These are phyloP conservation scores for Vachellia pachyceras DNA, from an alignment of 306 rosid genomes.

Conservation along the genomic window DNA sequence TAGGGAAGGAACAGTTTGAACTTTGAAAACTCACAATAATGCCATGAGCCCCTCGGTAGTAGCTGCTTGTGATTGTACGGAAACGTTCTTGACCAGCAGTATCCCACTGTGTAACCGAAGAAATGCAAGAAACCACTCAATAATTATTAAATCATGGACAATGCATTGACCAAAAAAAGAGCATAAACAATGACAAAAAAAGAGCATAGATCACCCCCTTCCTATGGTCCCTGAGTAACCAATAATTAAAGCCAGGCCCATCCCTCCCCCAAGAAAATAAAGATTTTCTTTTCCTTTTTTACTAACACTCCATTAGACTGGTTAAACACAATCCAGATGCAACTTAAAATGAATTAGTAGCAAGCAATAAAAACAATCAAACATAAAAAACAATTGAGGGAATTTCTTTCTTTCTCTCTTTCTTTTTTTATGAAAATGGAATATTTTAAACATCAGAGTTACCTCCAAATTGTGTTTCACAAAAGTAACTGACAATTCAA, in stretches of 20 bases:
- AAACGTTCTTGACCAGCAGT: constrained; percentile 99
- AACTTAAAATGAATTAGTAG: neutral
- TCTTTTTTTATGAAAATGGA: neutral
- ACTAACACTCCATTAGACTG: neutral
- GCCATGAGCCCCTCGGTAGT: constrained; percentile 99
- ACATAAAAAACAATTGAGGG: neutral
- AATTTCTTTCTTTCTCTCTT: too few species aligned
- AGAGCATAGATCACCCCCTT: too few species aligned
- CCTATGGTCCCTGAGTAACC: neutral
- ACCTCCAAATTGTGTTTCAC: constrained; percentile 10
- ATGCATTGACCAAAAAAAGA: too few species aligned
- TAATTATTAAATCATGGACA: neutral
- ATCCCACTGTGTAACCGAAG: constrained; percentile 79
- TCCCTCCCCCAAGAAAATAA: too few species aligned
- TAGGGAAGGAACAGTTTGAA: neutral
- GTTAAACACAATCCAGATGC: constrained; percentile 16
- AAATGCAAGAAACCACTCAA: constrained; percentile 35
- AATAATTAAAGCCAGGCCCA: neutral
- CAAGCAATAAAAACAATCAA: constrained; percentile 6
- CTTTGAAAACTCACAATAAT: constrained; percentile 75
- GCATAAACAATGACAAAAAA: too few species aligned
- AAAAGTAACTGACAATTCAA: constrained; percentile 7
- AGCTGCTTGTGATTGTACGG: constrained; percentile 98
- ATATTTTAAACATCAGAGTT: neutral
- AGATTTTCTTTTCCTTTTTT: neutral